Conservation (phyloP, 2,329 filamentous ascomycete genomes). For the Drechslerella coelobrocha region DNA sequence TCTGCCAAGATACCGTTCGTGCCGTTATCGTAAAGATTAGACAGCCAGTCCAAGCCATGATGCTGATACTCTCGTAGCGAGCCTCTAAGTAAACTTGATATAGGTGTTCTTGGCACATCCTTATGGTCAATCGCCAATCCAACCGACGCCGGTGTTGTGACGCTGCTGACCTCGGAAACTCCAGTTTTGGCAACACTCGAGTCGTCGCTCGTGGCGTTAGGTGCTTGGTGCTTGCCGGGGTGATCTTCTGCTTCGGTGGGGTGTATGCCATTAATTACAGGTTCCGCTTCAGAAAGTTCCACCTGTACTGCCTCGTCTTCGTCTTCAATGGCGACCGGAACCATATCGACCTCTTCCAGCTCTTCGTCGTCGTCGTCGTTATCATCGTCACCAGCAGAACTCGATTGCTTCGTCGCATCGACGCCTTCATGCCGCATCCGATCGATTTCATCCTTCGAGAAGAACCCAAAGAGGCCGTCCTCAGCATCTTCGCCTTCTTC, state of each 20-base stretch:
- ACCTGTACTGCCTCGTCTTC: slow-evolving; percentile 50
- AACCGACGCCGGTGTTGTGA: slow-evolving; percentile 49
- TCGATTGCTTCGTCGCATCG: slow-evolving; percentile 56
- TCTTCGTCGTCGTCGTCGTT: slow-evolving; percentile 54
- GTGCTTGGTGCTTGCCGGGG: slow-evolving; percentile 26
- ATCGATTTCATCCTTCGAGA: slow-evolving; percentile 67
- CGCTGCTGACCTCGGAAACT: slow-evolving; percentile 54
- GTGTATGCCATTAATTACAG: slow-evolving; percentile 31
- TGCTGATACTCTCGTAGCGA: slow-evolving; percentile 95
- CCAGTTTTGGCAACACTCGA: slow-evolving; percentile 52
- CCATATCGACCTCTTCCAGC: slow-evolving; percentile 52
- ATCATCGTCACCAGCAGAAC: slow-evolving; percentile 52
- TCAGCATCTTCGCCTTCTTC: slow-evolving; percentile 60
- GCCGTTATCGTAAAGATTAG: slow-evolving; percentile 85
- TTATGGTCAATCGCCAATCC: slow-evolving; percentile 31
- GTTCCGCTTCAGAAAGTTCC: slow-evolving; percentile 26
- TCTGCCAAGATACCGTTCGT: slow-evolving; percentile 97
- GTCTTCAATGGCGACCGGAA: slow-evolving; percentile 52
- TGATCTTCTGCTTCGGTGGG: slow-evolving; percentile 12
- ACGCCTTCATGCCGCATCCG: slow-evolving; percentile 60
- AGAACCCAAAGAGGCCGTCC: slow-evolving; percentile 64
- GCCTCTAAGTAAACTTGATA: slow-evolving; percentile 83
- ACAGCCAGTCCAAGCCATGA: slow-evolving; percentile 95
- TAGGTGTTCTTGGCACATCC: slow-evolving; percentile 66
- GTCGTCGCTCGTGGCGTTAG: slow-evolving; percentile 51